Evolutionary conservation across 2,329 filamentous ascomycete genomes (phyloP), one percentile per base, ranked within the genome.

Genomic region (Clarireedia hainanense): DNA sequence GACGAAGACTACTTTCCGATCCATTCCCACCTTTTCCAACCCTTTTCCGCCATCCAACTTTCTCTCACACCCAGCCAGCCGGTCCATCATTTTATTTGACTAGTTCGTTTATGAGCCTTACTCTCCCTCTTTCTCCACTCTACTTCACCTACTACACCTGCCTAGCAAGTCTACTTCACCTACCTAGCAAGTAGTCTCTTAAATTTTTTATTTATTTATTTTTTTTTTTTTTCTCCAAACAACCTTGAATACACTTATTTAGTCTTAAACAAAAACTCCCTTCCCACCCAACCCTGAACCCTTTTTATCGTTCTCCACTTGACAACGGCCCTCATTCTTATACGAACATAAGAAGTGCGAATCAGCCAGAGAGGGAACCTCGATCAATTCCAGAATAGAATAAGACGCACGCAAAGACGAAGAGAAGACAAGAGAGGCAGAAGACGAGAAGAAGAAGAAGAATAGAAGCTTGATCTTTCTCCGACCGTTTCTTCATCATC

Each of bases 221-320:
- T 2, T 20, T 20, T 20, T 20, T 20, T 2, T 20, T 20, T 20
- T 20, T 20, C 20, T 20, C 20, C 2, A 20, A 20, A 12, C 27
- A 30, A 15, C 39, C 17, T 40, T 15, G 15, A 40, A 40, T 40
- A 14, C 36, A 9, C 17, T 40, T n/a, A 15, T 20, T 40, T 40
- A 17, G 15, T 43, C 23, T 43, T 24, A 43, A 17, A 42, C 15
- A 17, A 17, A 37, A 43, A 43, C 17, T 43, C 23, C 23, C 40
- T 43, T 42, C 43, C 36, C 36, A 39, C 43, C 36, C 36, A 39
- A 40, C 34, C 51, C 51, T 48, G 47, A 43, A 53, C 27, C 40
- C 40, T 30, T 45, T 27, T 15, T 52, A 43, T 20, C 4, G 17
- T 43, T 43, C 52, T 54, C 52, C 52, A 54, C 52, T 37, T 39